Evolutionary conservation across 352 stramenopile species (phyloP).

Genomic region (Blastocystis sp.): DNA sequence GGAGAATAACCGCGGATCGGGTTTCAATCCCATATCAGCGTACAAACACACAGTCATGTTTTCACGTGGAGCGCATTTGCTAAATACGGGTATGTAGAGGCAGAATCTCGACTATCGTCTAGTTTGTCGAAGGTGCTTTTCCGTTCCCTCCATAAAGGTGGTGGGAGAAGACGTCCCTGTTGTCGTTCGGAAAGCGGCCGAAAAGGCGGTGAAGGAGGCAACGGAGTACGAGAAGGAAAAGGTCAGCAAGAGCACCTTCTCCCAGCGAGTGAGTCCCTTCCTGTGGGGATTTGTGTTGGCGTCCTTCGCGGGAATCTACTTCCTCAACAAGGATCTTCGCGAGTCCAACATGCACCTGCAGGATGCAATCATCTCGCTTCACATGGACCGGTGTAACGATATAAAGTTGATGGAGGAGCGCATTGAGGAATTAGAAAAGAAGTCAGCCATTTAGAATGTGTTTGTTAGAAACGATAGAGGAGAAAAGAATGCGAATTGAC

Average conservation of each 20-base stretch:
- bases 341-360: constrained; percentile 24
- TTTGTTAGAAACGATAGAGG: too few relatives aligned
- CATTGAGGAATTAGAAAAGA: constrained; percentile 20
- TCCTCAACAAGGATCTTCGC: background rate
- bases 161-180: constrained; percentile 14
- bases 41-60: too few relatives aligned
- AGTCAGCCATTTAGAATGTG: too few relatives aligned
- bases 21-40: too few relatives aligned
- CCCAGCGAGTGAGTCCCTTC: constrained; percentile 24
- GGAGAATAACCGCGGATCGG: too few relatives aligned
- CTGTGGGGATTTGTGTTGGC: constrained; percentile 25
- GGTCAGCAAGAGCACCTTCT: constrained; percentile 26
- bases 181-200: background rate
- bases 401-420: background rate
- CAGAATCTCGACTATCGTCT: background rate
- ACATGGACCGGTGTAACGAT: background rate
- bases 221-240: background rate
- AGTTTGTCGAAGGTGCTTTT: background rate
- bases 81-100: background rate
- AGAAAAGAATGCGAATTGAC: too few relatives aligned
- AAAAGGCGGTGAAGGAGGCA: constrained; percentile 37
- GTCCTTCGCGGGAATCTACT: constrained; percentile 35
- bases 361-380: background rate
- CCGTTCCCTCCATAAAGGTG: constrained; percentile 17
- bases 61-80: background rate